Evolutionary conservation across 2,329 filamentous ascomycete species (phyloP), one percentile per base, ranked within the genome.

Genomic region (Raffaelea ambrosiae): DNA sequence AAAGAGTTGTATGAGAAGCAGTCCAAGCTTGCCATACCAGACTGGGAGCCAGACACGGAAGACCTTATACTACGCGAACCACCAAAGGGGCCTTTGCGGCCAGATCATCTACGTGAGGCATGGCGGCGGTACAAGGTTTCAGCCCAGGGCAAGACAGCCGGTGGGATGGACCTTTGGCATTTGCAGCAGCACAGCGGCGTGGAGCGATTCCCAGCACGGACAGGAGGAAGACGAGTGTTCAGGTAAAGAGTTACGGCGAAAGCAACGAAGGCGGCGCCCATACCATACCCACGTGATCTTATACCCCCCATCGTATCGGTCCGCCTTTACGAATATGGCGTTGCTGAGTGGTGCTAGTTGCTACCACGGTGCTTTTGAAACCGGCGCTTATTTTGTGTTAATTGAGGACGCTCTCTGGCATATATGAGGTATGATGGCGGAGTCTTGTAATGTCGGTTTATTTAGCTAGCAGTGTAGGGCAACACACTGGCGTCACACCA

Each of bases 61-160:
- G 64, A 58, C 53, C 66, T 58, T 48, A 53, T 62, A 19, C 61
- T 66, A 7, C 60, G 63, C 36, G 61, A 68, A 41, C 61, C 60
- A 4, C 63, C 66, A 38, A 69, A 72, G 35, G 77, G 73, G 0
- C 84, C 86, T 1, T 60, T 91, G 42, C 76, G 83, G 22, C 84
- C 86, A 0, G 86, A 88, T 51, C 86, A 90, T 63, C 63, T 91
- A 41, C 72, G 84, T 19, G 86, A 90, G 62, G 84, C 86, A 5
- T 71, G 84, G 61, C 71, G 84, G 48, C 72, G 85, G 43, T 86
- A 87, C 62, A 83, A 78, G 60, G 63, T 74, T 40, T 69, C 76
- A 21, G 69, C 76, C 4, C 83, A 84, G 57, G 81, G 82, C 31
- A 79, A 80, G 0, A 79, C 77, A 3, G 72, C 80, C 4, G 80